Percentiles rank a stretch among this genome's conserved stretches.
Conservation (phyloP, 1,139 yeast genomes). For the Sugiyamaella castrensis region DNA sequence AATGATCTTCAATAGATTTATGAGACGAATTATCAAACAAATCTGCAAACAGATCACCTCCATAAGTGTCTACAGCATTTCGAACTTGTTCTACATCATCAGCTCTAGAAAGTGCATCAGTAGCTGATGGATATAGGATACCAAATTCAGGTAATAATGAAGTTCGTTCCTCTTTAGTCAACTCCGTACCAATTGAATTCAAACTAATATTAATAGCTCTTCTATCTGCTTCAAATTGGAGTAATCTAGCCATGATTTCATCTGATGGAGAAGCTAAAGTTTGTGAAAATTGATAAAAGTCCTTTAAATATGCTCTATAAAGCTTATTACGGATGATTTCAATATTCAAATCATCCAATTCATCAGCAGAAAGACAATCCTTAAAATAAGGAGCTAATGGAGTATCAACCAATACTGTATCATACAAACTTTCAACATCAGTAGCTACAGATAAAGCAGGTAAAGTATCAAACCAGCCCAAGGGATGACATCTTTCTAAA, state of each 20-base stretch:
- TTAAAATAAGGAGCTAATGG: conserved; percentile 96
- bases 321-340: conserved; percentile 90
- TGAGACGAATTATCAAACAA: conserved; percentile 62
- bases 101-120: conserved; percentile 64
- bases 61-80: conserved; percentile 65
- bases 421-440: conserved; percentile 86
- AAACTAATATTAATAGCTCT: conserved; percentile 87
- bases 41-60: conserved; percentile 54
- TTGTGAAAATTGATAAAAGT: conserved; percentile 66
- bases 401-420: conserved; percentile 93
- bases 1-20: conserved; percentile 85
- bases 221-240: conserved; percentile 92
- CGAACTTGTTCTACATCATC: conserved; percentile 87
- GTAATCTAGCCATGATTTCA: conserved; percentile 72
- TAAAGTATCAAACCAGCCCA: conserved; percentile 97
- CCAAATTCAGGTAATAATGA: conserved; percentile 80
- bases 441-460: conserved; percentile 95
- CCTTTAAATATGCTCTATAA: conserved; percentile 90
- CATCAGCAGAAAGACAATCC: conserved; percentile 87
- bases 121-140: conserved; percentile 70
- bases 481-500: conserved; percentile 85
- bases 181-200: conserved; percentile 81
- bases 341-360: conserved; percentile 90
- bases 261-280: conserved; percentile 72
- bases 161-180: conserved; percentile 65